Evolutionary conservation across 495 filamentous ascomycete genomes (phyloP).

Genomic region (Clohesyomyces aquaticus): DNA sequence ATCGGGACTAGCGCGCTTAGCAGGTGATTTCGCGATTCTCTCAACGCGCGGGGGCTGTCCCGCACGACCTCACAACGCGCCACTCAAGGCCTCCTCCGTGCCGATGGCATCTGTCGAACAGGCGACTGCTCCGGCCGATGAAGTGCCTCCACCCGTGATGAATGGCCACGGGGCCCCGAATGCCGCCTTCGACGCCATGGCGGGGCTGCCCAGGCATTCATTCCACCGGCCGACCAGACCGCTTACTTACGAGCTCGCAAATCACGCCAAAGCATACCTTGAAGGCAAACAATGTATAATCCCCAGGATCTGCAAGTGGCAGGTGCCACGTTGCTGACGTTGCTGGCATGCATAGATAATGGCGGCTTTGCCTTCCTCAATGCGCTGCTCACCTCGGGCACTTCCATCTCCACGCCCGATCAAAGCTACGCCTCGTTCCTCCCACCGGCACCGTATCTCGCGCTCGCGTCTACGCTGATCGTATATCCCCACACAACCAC

Average conservation of each 20-base stretch:
- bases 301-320: too few species aligned
- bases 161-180: too few species aligned
- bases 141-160: too few species aligned
- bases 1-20: not conserved
- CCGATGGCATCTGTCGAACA: too few species aligned
- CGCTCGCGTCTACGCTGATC: slow-evolving; percentile 67
- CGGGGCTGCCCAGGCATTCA: slow-evolving; percentile 10
- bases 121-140: too few species aligned
- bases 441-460: slow-evolving; percentile 62
- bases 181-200: slow-evolving; percentile 14
- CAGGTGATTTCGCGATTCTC: not conserved
- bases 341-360: slow-evolving; percentile 55
- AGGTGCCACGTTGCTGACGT: not conserved
- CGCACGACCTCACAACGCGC: too few species aligned
- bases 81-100: too few species aligned
- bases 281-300: slow-evolving; percentile 34
- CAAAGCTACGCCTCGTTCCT: slow-evolving; percentile 49
- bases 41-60: not conserved
- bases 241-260: slow-evolving; percentile 33
- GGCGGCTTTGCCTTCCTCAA: slow-evolving; percentile 71
- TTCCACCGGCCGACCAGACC: slow-evolving; percentile 24
- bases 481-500: slow-evolving; percentile 73
- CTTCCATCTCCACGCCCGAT: slow-evolving; percentile 38
- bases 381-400: slow-evolving; percentile 64
- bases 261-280: slow-evolving; percentile 36